Evolutionary conservation across 2,329 filamentous ascomycete species (phyloP).

Genomic region (Zopfia rhizophila): DNA sequence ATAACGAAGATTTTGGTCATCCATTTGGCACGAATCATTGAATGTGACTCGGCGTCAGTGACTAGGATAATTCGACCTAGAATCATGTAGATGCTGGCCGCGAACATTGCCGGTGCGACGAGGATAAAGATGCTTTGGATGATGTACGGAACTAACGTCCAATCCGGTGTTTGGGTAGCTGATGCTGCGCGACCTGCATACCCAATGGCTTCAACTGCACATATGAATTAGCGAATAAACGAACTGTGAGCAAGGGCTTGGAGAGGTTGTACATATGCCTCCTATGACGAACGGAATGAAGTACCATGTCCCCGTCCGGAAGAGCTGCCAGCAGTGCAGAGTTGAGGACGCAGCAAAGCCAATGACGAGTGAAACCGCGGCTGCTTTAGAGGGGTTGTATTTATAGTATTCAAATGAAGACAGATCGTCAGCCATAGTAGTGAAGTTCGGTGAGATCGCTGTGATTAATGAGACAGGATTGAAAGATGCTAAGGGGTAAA

Average conservation of each 20-base stretch:
- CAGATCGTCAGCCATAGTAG: constrained; percentile 3
- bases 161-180: constrained; percentile 46
- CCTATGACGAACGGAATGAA: constrained; percentile 63
- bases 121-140: constrained; percentile 55
- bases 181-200: constrained; percentile 60
- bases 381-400: constrained; percentile 58
- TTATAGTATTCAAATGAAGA: constrained; percentile 35
- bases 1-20: constrained; percentile 56
- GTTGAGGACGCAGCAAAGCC: constrained; percentile 57
- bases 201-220: constrained; percentile 61
- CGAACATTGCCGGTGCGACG: constrained; percentile 59
- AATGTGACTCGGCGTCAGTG: constrained; percentile 50
- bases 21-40: constrained; percentile 51
- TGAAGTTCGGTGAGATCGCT: too few species aligned
- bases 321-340: constrained; percentile 55
- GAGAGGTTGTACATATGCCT: constrained; percentile 57
- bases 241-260: constrained; percentile 1
- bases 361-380: constrained; percentile 59
- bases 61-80: constrained; percentile 57
- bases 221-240: constrained; percentile 1
- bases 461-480: too few species aligned
- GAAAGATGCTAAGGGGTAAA: too few species aligned
- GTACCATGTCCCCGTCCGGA: constrained; percentile 59
- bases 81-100: constrained; percentile 61
- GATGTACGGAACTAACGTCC: constrained; percentile 51